These are phyloP conservation scores for Colletotrichum sojae DNA, from an alignment of 2,329 filamentous ascomycete genomes.

Conservation along the genomic window DNA sequence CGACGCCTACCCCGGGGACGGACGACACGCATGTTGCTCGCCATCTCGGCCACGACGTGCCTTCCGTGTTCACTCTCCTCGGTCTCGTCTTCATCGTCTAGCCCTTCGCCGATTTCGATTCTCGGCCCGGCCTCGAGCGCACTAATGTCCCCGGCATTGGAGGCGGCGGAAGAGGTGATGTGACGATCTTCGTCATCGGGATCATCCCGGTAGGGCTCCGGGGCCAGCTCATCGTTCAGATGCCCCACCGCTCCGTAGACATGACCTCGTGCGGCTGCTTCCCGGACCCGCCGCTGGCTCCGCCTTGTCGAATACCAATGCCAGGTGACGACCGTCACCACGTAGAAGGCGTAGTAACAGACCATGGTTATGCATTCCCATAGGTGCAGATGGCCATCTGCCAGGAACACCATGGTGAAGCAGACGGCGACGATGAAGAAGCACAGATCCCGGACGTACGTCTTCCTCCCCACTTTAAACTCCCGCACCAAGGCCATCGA, in stretches of 20 bases:
- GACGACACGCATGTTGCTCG: slow-evolving; percentile 91
- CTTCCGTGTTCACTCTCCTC: slow-evolving; percentile 70
- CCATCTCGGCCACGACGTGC: slow-evolving; percentile 84
- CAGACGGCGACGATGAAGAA: slow-evolving; percentile 91
- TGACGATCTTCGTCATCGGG: slow-evolving; percentile 58
- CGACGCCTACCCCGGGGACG: slow-evolving; percentile 76
- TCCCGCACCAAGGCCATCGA: slow-evolving; percentile 98
- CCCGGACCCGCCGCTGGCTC: slow-evolving; percentile 72
- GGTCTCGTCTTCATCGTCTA: slow-evolving; percentile 58
- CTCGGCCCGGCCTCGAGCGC: slow-evolving; percentile 61
- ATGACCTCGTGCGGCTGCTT: slow-evolving; percentile 81
- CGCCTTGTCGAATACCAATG: slow-evolving; percentile 85
- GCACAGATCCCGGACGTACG: slow-evolving; percentile 90
- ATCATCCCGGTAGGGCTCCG: slow-evolving; percentile 75
- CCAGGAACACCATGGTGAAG: slow-evolving; percentile 90
- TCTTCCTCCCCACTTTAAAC: slow-evolving; percentile 90
- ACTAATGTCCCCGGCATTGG: slow-evolving; percentile 54
- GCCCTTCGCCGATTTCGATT: slow-evolving; percentile 61
- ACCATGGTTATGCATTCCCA: slow-evolving; percentile 97
- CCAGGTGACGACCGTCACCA: slow-evolving; percentile 89
- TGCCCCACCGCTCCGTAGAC: slow-evolving; percentile 72
- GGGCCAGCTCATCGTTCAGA: slow-evolving; percentile 66
- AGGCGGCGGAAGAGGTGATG: slow-evolving; percentile 38
- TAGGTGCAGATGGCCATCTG: slow-evolving; percentile 84
- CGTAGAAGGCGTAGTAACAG: slow-evolving; percentile 90